phyloP scores from a whole-genome alignment of 768 basidiomycete genomes.

The Cystobasidiopsis lactophilus region DNA sequence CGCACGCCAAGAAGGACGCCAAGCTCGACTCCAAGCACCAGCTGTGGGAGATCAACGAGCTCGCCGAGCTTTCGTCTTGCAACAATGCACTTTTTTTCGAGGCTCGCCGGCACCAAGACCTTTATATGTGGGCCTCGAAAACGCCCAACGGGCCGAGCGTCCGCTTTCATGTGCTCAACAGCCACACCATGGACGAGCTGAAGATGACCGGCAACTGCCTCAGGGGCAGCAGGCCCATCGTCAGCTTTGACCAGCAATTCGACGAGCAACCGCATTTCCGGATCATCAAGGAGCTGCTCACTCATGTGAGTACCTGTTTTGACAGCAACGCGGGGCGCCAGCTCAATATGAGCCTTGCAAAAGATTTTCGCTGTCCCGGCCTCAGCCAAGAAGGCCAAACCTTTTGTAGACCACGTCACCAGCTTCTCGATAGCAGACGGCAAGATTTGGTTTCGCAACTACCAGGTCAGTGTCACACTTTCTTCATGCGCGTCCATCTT shows the following conservation, averaged over 20 bases:
- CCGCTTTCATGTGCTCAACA: conserved; percentile 92
- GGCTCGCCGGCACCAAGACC: conserved; percentile 62
- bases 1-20: conserved; percentile 93
- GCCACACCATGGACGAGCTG: conserved; percentile 98
- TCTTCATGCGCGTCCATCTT: not conserved
- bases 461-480: conserved; percentile 42
- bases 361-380: conserved; percentile 92
- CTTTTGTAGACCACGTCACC: conserved; percentile 92
- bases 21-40: conserved; percentile 95
- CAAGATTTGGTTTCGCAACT: conserved; percentile 99
- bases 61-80: conserved; percentile 91
- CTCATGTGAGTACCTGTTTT: conserved; percentile 40
- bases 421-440: conserved; percentile 86
- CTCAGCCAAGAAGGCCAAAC: conserved; percentile 72
- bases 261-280: conserved; percentile 67
- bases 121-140: conserved; percentile 91
- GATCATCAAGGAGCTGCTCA: conserved; percentile 76
- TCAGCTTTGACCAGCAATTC: conserved; percentile 79
- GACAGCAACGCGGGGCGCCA: not conserved
- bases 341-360: not conserved
- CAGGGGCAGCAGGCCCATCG: conserved; percentile 74
- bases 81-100: conserved; percentile 96
- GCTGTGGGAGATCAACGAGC: conserved; percentile 72
- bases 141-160: conserved; percentile 93
- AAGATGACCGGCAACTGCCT: conserved; percentile 99